Evolutionary conservation across 495 filamentous ascomycete species (phyloP), one percentile per base, ranked within the genome.

Genomic region (Aspergillus incahuasiensis): DNA sequence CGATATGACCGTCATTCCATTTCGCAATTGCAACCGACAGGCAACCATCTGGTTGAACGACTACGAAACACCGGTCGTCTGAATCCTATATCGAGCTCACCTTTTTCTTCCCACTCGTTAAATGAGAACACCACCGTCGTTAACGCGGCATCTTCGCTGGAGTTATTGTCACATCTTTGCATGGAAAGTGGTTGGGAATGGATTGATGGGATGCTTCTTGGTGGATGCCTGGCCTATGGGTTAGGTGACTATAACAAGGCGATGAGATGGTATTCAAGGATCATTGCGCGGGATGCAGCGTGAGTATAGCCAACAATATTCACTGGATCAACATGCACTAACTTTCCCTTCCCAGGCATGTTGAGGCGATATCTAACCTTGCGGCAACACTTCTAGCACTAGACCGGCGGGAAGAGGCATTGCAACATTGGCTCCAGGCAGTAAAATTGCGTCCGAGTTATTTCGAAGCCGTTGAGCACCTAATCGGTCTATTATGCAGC

Each of bases 381-480:
- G 94, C 92, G 7, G 92, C 91, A 19, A 91, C 92, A 4, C 72
- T 95, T 11, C 83, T 97, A 54, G 90, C 91, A 18, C 73, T 97
- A 15, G 85, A 91, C 62, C 83, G 86, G 47, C 85, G 85, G 25
- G 83, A 89, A 43, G 92, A 99, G 56, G 94, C 94, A 15, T 85
- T 95, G 66, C 78, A 85, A 50, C 80, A 95, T 66, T 99, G 94
- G 95, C 70, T 86, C 47, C 84, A 82, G 49, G 90, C 90, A 15
- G 85, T 99, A 30, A 89, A 84, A 60, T 74, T 88, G 41, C 84
- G 90, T 4, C 94, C 94, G 2, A 90, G 85, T 68, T 96, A 94
- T 71, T 89, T 99, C 58, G 94, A 99, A 74, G 95, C 94, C 13
- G 91, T 95, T 15, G 94, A 99, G 67, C 94, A 97, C 77, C 80